phyloP scores from a whole-genome alignment of 1,284 basidiomycete species.

The Cryptococcus floricola region DNA sequence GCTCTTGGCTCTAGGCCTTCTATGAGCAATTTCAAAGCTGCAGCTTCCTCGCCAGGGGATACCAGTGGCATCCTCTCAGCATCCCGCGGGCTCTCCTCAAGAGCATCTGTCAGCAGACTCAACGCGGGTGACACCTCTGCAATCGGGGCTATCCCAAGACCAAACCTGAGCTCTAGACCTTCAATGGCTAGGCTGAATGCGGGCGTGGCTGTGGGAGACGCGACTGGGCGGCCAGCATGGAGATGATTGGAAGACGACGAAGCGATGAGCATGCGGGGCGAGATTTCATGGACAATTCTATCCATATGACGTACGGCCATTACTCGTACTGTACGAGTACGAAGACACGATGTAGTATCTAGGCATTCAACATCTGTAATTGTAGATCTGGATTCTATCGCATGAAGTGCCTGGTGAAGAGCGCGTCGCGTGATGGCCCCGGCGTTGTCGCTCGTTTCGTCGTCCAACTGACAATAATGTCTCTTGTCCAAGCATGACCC shows the following conservation, averaged over 20 bases:
- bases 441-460: background rate
- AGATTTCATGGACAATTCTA: background rate
- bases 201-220: slow-evolving; percentile 5
- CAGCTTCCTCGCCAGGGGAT: background rate
- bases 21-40: slow-evolving; percentile 1
- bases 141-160: background rate
- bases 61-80: background rate
- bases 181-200: slow-evolving; percentile 5
- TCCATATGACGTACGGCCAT: background rate
- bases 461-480: background rate
- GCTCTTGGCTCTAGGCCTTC: slow-evolving; percentile 4
- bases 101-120: background rate
- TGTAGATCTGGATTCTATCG: background rate
- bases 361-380: background rate
- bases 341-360: background rate
- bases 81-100: background rate
- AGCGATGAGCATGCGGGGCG: too few species aligned
- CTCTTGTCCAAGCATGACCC: background rate
- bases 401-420: background rate
- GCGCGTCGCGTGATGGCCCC: background rate
- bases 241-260: background rate
- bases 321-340: too few species aligned
- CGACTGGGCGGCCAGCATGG: slow-evolving; percentile 5
- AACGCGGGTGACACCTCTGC: background rate
- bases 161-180: slow-evolving; percentile 1